phyloP scores from a whole-genome alignment of 2,329 filamentous ascomycete genomes.

The Coleophoma cylindrospora region DNA sequence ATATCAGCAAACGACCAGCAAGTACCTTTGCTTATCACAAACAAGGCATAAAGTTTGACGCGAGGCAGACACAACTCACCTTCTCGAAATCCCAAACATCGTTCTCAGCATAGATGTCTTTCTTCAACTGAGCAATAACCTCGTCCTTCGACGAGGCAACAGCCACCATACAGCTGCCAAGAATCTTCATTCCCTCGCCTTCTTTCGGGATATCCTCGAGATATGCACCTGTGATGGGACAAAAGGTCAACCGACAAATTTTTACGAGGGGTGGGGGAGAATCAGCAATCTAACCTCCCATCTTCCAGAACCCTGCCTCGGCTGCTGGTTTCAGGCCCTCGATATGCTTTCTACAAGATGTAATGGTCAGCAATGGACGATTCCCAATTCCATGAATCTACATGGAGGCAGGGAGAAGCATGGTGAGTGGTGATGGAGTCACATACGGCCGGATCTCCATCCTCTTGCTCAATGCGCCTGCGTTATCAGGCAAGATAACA shows the following conservation, averaged over 20 bases:
- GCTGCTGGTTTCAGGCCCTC: conserved; percentile 44
- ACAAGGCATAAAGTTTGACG: neutral
- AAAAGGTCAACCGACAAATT: too few species aligned
- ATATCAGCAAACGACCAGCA: neutral
- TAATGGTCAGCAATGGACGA: neutral
- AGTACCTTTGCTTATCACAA: neutral
- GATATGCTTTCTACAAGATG: conserved; percentile 18
- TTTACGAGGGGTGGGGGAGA: too few species aligned
- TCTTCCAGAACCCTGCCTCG: conserved; percentile 53
- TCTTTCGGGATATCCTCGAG: conserved; percentile 62
- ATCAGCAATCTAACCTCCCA: conserved; percentile 38
- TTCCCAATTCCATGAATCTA: neutral
- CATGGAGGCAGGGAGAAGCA: neutral
- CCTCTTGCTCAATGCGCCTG: conserved; percentile 53
- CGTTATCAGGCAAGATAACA: conserved; percentile 63
- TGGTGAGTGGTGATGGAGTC: neutral
- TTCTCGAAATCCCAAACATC: conserved; percentile 81
- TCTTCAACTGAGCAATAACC: conserved; percentile 58
- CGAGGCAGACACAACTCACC: conserved; percentile 27
- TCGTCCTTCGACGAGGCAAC: conserved; percentile 65
- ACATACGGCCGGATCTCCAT: conserved; percentile 55
- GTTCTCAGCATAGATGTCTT: conserved; percentile 65
- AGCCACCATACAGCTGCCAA: conserved; percentile 43
- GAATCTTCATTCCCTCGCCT: conserved; percentile 54
- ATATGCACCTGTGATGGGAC: conserved; percentile 49